Base-by-base conservation (phyloP, 1,284 basidiomycete genomes). In the Trametes hirsuta region DNA sequence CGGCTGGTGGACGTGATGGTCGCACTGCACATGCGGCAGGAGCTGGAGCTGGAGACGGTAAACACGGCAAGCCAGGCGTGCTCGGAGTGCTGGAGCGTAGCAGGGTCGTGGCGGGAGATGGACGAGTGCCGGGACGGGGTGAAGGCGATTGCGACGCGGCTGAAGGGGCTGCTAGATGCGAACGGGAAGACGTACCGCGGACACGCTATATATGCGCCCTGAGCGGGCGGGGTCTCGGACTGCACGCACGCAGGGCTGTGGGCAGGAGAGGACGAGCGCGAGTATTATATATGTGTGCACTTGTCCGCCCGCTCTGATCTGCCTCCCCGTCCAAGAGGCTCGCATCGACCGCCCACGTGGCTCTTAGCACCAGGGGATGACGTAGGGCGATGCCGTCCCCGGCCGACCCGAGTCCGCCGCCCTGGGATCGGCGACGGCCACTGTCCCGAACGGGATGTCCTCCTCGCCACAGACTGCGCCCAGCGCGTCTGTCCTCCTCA, bases 21-120 rank as follows among this genome's bases (percentile, higher is more conserved):
- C 48, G 87, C 83, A 15, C 79, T 93, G 36, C 88, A 93, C 69
- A 72, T 75, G 21, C 79, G 82, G 49, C 77, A 79, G 39, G 84
- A 89, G 67, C 80, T 92, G 49, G 86, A 91, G 66, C 76, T 87
- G 21, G 87, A 87, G 63, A 92, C 91, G 2, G 74, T 93, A 45
- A 86, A 84, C 68, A 83, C 80, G 42, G 88, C 88, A 3, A 87
- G 87, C 59, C 85, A 83, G 67, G 88, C 91, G 6, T 92, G 90
- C 69, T 90, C 90, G 3, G 91, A 93, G 71, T 91, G 90, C 72
- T 93, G 91, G 91, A 85, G 80, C 15, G 83, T 85, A 4, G 83
- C 86, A 0, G 84, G 83, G 0, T 82, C 83, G 15, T 92, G 87
- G 86, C 77, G 81, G 35, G 86, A 84, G 18, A 73, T 91, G 62